These are phyloP conservation scores for Cytospora piceicola DNA, from an alignment of 2,329 filamentous ascomycete species.

Conservation along the genomic window DNA sequence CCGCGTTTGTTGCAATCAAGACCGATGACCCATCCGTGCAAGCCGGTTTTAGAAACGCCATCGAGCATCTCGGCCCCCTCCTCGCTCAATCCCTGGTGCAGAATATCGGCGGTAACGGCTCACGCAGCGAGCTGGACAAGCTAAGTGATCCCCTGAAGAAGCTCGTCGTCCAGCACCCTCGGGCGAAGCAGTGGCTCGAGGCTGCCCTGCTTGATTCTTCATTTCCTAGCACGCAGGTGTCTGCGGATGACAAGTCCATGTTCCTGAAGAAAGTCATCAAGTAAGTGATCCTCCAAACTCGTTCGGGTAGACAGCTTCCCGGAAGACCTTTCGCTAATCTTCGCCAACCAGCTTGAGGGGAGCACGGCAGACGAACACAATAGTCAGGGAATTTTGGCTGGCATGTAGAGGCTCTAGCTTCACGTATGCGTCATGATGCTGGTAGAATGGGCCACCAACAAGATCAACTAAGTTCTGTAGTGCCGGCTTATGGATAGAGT, in stretches of 20 bases:
- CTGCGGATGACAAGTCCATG: constrained; percentile 59
- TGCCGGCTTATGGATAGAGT: background rate
- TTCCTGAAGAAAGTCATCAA: constrained; percentile 70
- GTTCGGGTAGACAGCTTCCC: constrained; percentile 12
- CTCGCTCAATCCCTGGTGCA: constrained; percentile 63
- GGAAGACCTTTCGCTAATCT: background rate
- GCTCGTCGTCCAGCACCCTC: constrained; percentile 59
- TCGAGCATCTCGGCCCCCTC: constrained; percentile 63
- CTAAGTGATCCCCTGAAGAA: constrained; percentile 73
- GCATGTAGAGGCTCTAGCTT: constrained; percentile 65
- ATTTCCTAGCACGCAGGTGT: constrained; percentile 65
- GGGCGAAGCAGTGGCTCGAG: constrained; percentile 66
- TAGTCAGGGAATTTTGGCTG: constrained; percentile 76
- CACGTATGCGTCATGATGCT: constrained; percentile 58
- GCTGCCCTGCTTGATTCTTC: constrained; percentile 57
- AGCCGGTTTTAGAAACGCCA: constrained; percentile 51
- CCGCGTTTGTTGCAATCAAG: constrained; percentile 56
- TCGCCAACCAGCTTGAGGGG: constrained; percentile 59
- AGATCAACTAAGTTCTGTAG: too few species aligned
- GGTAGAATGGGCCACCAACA: background rate
- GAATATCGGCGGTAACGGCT: constrained; percentile 70
- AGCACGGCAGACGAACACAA: constrained; percentile 64
- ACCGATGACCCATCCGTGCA: constrained; percentile 48
- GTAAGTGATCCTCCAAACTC: constrained; percentile 44
- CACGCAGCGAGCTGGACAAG: constrained; percentile 73